Base-by-base conservation (phyloP, 2,329 filamentous ascomycete species). In the Grosmannia clavigera region DNA sequence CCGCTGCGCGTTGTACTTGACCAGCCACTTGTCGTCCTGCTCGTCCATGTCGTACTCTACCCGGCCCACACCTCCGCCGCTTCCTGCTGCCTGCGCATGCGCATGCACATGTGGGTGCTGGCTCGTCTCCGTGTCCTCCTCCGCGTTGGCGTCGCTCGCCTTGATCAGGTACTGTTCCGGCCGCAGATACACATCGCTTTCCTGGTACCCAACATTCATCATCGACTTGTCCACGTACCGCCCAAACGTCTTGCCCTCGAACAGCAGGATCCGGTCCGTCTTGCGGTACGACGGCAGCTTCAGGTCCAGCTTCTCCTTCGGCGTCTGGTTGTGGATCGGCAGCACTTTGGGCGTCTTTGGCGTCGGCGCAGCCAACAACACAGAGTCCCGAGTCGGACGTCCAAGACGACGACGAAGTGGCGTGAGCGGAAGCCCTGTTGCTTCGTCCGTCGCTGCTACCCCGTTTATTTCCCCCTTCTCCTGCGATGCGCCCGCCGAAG, bases 11-110 rank as follows among this genome's bases (percentile, higher is more conserved):
- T 99, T 99, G 70, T 92, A 84, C 48, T 84, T 82, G 66, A 94
- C 88, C 31, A 99, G 77, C 94, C 94, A 99, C 75, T 92, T 90
- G 66, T 96, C 91, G 71, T 99, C 94, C 69, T 99, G 94, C 73
- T 99, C 94, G 69, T 99, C 94, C 94, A 99, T 99, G 71, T 99
- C 94, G 71, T 99, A 99, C 70, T 99, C 94, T 25, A 99, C 94
- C 60, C 90, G 85, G 14, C 90, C 90, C 48, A 95, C 81, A 22
- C 76, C 76, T 58, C 74, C 75, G 43, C 63, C 62, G 63, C 63
- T 63, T 51, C 61, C 63, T 1, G 55, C 62, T 5, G 58, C 60
- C 54, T 55, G 58, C 12, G 14, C 11, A 31, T 51, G 52, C 5
- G 27, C 5, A 46, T 52, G 48, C 9, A 4, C 9, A 29, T 40